Base-by-base conservation (phyloP, 2,329 filamentous ascomycete species). In the Cladosporium sp. region DNA sequence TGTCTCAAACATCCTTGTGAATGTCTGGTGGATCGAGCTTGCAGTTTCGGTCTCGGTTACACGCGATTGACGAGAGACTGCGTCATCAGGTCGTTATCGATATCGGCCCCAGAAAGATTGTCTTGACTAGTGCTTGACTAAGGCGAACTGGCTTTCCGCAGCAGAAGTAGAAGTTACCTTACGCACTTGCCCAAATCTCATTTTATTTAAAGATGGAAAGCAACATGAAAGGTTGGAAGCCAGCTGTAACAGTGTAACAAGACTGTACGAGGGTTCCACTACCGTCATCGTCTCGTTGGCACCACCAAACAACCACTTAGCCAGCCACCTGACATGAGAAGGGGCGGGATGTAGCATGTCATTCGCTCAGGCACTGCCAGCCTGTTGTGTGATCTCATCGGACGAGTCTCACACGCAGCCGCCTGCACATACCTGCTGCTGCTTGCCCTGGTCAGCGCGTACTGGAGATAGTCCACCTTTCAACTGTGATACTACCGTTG, bases 91-190 rank as follows among this genome's bases (percentile, higher is more conserved):
- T 18, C 32, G n/a, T 57, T 57, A 57, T 57, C 54, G 54, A 57
- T 57, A 57, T n/a, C 23, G 4, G 57, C 57, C 57, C 57, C 57
- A 13, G 57, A 59, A 59, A 59, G 57, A 39, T 59, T 59, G 57
- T 59, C 26, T 59, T 14, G 26, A 10, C 25, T 59, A 57, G 54
- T 5, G 28, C 7, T 28, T 28, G 28, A 4, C 28, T 28, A 28
- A 7, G 4, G 28, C 28, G 28, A 28, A 28, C 4, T 28, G 4
- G 54, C 54, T n/a, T n/a, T n/a, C n/a, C n/a, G n/a, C n/a, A n/a
- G n/a, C 36, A 43, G 39, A 46, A n/a, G 16, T 3, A 21, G 36
- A 43, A n/a, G 36, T 43, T 7, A 16, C 36, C 18, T 43, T 7
- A 16, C 36, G 36, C 18, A 43, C 36, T 43, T n/a, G 18, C 18